Evolutionary conservation across 768 basidiomycete genomes (phyloP), one percentile per base, ranked within the genome.

Genomic region (Ramaria rubella): DNA sequence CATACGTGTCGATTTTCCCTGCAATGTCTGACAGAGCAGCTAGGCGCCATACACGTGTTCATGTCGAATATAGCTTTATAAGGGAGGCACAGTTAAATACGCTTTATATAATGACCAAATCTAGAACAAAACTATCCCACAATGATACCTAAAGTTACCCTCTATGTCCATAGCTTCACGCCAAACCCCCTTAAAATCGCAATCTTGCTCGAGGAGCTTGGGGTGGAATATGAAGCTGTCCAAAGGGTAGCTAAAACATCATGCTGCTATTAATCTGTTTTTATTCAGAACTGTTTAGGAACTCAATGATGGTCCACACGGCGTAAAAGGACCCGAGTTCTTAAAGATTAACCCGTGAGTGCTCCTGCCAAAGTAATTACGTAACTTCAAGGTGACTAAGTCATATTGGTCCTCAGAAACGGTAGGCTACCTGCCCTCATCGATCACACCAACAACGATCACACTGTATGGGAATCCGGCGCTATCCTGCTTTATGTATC

Each of bases 401-500:
- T 42, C n/a, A n/a, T 21, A n/a, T 2, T 8, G 23, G 23, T 42
- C 2, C 9, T n/a, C n/a, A 54, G 52, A 7, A 88, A 86, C 60
- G 76, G 77, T 0, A 73, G 86, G 44, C 89, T 90, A 53, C 86
- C 88, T 4, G 77, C 77, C 29, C 69, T 90, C 36, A 72, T 82
- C 40, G 86, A 90, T 65, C 77, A 76, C 55, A 70, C 74, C 23
- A 78, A 81, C 59, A 54, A 54, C 27, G 38, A 83, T 61, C 88
- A 89, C 63, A 62, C 61, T 5, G 79, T 90, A 36, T 90, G 90
- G 62, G 90, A 92, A 66, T 83, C 81, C 5, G 82, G 85, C 1
- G 90, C 91, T 12, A 92, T 95, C 59, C 69, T 94, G 52, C 69
- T 92, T n/a, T 94, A 90, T 66, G 80, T 95, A 50, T 76, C 77